phyloP scores from a whole-genome alignment of 2,329 filamentous ascomycete genomes.

The Talaromyces sp. region DNA sequence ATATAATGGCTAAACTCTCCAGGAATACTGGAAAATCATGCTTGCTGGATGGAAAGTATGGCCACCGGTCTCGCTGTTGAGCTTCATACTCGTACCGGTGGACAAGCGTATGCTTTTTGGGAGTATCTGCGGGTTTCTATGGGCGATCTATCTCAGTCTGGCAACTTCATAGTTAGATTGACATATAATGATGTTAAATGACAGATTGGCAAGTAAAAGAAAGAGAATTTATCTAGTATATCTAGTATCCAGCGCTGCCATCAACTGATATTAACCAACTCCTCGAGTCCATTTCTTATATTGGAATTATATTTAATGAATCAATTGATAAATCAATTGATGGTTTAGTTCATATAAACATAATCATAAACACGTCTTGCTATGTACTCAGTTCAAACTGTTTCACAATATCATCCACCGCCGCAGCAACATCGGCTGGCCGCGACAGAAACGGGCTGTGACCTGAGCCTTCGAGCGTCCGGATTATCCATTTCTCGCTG shows the following conservation, averaged over 20 bases:
- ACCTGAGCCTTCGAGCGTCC: not conserved
- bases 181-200: no score
- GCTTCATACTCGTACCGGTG: conserved; percentile 33
- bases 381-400: not conserved
- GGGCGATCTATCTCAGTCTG: conserved; percentile 36
- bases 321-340: no score
- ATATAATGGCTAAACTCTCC: not conserved
- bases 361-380: not conserved
- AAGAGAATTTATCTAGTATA: not conserved
- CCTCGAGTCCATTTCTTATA: not conserved
- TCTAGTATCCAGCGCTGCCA: not conserved
- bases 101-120: conserved; percentile 30
- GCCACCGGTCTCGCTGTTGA: conserved; percentile 35
- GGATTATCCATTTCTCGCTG: not conserved
- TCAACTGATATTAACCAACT: not conserved
- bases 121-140: conserved; percentile 32
- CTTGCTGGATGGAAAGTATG: conserved; percentile 35
- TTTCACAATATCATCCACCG: not conserved
- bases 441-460: conserved; percentile 2
- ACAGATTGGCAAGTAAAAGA: not conserved
- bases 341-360: not conserved
- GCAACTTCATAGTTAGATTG: conserved; percentile 14
- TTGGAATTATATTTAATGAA: not conserved
- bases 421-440: not conserved
- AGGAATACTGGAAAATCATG: conserved; percentile 35